phyloP scores from a whole-genome alignment of 192 early-diverging fungal genomes.

The Coemansia sp. region DNA sequence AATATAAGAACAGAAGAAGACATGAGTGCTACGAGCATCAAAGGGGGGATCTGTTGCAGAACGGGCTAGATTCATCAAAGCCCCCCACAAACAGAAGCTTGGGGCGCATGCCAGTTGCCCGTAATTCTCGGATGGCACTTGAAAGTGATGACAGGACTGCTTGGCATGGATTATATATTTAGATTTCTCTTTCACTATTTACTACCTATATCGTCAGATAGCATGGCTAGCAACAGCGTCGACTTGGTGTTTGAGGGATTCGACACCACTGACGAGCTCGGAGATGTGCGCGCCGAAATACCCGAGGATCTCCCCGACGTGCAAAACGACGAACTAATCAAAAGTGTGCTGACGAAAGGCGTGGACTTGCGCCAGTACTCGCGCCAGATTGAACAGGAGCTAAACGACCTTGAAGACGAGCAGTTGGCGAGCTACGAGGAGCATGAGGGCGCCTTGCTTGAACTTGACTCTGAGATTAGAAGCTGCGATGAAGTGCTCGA shows the following conservation, averaged over 20 bases:
- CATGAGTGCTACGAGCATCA: not conserved
- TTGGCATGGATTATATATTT: not conserved
- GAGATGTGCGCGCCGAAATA: not conserved
- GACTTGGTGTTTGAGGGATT: conserved; percentile 49
- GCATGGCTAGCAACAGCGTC: not conserved
- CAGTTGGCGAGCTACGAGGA: conserved; percentile 60
- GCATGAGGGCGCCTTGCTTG: conserved; percentile 36
- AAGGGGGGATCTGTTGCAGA: not conserved
- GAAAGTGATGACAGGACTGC: not conserved
- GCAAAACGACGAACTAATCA: conserved; percentile 84
- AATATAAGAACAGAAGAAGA: conserved; percentile 2
- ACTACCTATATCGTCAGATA: not conserved
- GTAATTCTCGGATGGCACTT: not conserved
- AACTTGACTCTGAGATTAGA: conserved; percentile 52
- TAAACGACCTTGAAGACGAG: conserved; percentile 67
- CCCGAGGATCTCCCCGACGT: conserved; percentile 57
- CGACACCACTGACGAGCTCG: conserved; percentile 38
- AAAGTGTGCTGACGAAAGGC: conserved; percentile 75
- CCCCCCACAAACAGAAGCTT: not conserved
- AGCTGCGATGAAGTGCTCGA: conserved; percentile 80
- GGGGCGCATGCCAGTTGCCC: not conserved
- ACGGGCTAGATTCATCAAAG: not conserved
- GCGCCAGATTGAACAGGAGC: conserved; percentile 74
- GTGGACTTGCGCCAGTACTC: conserved; percentile 88
- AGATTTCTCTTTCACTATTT: not conserved